Evolutionary conservation across 805 yeast species (phyloP), one percentile per base, ranked within the genome.

Genomic region (Hanseniaspora occidentalis): DNA sequence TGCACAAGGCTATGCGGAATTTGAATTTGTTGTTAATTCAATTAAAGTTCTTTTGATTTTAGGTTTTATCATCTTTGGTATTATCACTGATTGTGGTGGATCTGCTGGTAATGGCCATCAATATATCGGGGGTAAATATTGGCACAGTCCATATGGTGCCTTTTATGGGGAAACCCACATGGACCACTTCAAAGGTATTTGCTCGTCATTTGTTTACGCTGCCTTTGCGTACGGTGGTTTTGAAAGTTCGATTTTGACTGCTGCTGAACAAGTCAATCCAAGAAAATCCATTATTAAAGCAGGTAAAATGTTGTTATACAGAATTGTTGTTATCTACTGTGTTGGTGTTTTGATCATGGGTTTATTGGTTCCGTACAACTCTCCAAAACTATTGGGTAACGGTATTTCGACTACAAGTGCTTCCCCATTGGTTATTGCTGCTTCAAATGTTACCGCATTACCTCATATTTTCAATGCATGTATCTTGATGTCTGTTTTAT

Each of bases 391-490:
- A 43, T 57, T 67, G 50, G 77, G 77, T 37, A 53, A 63, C 14
- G 64, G 70, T 36, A 60, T 62, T 21, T 75, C 71, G 48, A 70
- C 73, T 36, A 58, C 77, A n/a, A 60, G 59, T 25, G 79, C 83
- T 17, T 80, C 88, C 16, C 89, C 89, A 27, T 80, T 79, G 53
- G 88, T 80, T 50, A 71, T 81, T 58, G 85, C 88, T 24, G 70
- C 79, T 43, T 64, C 69, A 27, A 78, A 80, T 38, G 69, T 75
- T 36, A 67, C 62, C 19, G 78, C 71, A 6, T 65, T 77, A 37
- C 72, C 77, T 48, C 79, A 76, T 52, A 71, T 78, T 46, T 67
- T 79, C 48, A 79, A 79, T 48, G 80, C 79, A 3, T 77, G 70
- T 18, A 75, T 79, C 49, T 63, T 79, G 49, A 62, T 79, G 2